Percentiles rank a stretch among this genome's conserved stretches.
These are phyloP conservation scores for Lasiosphaeris hirsuta DNA, from an alignment of 495 filamentous ascomycete genomes.

Conservation along the genomic window DNA sequence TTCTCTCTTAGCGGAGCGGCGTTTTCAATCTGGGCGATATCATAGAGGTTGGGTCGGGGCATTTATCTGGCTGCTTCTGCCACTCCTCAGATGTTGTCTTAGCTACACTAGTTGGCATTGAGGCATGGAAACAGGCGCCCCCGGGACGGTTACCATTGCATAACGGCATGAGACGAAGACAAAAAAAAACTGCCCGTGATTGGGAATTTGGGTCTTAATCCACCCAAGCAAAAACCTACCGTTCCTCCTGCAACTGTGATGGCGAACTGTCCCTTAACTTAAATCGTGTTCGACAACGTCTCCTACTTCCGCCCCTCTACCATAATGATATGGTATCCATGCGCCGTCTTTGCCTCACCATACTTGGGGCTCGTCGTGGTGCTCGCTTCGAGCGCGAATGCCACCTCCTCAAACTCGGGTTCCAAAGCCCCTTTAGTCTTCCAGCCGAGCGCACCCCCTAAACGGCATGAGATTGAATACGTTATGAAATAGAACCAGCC, in stretches of 20 bases:
- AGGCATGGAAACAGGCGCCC: slow-evolving; percentile 25
- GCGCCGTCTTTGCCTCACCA: slow-evolving; percentile 75
- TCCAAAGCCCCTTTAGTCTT: slow-evolving; percentile 73
- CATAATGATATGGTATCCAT: slow-evolving; percentile 95
- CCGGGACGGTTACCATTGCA: slow-evolving; percentile 26
- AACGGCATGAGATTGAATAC: not conserved
- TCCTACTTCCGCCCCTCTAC: slow-evolving; percentile 49
- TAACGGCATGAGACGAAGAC: slow-evolving; percentile 35
- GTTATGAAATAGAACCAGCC: not conserved
- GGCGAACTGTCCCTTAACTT: not conserved
- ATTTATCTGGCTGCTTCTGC: slow-evolving; percentile 25
- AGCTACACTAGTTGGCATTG: slow-evolving; percentile 35
- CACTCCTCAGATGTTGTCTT: slow-evolving; percentile 34
- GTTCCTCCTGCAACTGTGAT: not conserved
- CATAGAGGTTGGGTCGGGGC: slow-evolving; percentile 28
- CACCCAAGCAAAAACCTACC: slow-evolving; percentile 1
- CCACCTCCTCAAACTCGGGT: slow-evolving; percentile 73
- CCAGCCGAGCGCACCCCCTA: slow-evolving; percentile 81
- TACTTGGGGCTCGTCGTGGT: slow-evolving; percentile 72
- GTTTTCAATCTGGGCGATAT: slow-evolving; percentile 25
- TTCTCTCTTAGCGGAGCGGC: slow-evolving; percentile 7
- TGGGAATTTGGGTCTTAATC: slow-evolving; percentile 4
- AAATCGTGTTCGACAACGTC: not conserved
- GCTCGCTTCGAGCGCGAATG: slow-evolving; percentile 73
- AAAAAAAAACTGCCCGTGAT: slow-evolving; percentile 11